These are phyloP conservation scores for Colletotrichum sp. DNA, from an alignment of 2,329 filamentous ascomycete species.

Conservation along the genomic window DNA sequence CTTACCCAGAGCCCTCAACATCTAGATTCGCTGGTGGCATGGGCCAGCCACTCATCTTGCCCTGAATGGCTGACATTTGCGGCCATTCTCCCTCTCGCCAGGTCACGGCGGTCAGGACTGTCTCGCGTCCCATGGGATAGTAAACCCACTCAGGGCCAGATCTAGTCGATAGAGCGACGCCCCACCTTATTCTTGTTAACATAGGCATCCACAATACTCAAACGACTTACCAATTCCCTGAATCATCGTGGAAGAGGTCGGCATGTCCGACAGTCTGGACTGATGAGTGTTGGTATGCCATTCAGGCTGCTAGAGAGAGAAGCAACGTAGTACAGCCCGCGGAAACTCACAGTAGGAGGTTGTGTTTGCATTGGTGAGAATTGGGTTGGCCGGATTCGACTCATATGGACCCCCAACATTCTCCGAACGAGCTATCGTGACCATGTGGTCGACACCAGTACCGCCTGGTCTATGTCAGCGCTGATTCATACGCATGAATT, in stretches of 20 bases:
- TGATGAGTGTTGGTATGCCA: background rate
- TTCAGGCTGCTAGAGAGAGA: background rate
- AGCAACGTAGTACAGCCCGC: background rate
- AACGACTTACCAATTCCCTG: constrained; percentile 34
- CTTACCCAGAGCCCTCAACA: constrained; percentile 38
- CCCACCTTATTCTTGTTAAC: constrained; percentile 29
- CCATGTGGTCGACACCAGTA: constrained; percentile 53
- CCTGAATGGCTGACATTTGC: constrained; percentile 26
- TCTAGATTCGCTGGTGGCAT: constrained; percentile 38
- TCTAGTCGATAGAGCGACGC: constrained; percentile 43
- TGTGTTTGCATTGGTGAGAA: constrained; percentile 50
- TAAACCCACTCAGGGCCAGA: constrained; percentile 40
- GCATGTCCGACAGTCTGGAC: constrained; percentile 61
- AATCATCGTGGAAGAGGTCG: constrained; percentile 57
- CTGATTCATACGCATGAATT: background rate
- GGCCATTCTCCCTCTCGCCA: constrained; percentile 41
- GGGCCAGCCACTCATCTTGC: constrained; percentile 37
- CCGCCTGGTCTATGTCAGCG: constrained; percentile 31
- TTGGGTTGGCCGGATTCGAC: constrained; percentile 45
- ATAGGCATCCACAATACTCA: too few species aligned
- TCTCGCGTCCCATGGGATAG: constrained; percentile 48
- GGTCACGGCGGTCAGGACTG: constrained; percentile 41
- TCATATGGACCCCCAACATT: constrained; percentile 50
- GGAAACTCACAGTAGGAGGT: constrained; percentile 36
- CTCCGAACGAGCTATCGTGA: constrained; percentile 50